Base-by-base conservation (phyloP, 2,329 filamentous ascomycete species). In the Cytospora leucostoma region DNA sequence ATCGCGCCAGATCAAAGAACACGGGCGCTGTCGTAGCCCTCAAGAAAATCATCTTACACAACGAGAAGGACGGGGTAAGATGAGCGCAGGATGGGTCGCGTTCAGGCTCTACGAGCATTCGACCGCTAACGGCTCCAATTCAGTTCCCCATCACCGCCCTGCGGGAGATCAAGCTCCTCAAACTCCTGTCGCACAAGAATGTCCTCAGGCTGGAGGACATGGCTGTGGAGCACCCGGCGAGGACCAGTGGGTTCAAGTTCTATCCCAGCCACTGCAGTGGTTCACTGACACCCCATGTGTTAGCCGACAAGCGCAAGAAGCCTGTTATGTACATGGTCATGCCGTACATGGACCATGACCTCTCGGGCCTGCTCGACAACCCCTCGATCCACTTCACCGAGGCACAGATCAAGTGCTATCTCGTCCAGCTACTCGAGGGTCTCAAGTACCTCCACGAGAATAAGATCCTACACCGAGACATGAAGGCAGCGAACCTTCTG, bases 31-130 rank as follows among this genome's bases (percentile, higher is more conserved):
- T 94, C 53, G 90, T 97, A 65, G 95, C 95, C 4, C 77, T 99
- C 72, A 99, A 99, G 81, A 98, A 98, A 83, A 99, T 99, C 69
- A 87, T 99, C 68, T 97, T 98, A 91, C 95, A 98, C 75, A 96
- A 98, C 75, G 95, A 99, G 80, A 98, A 97, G 75, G 95, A 99
- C 77, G 95, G 95, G 56, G 88, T 91, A 77, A 70, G 87, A 78
- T 8, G 33, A 19, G 15, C 58, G 67, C 60, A 63, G 65, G 34
- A 17, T 33, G n/a, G 17, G 60, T 17, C 51, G 27, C 35, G 19
- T 50, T 12, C n/a, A 34, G 35, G 35, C 34, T 58, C 38, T 44
- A 15, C 32, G n/a, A 21, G 15, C 2, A 32, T 3, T 6, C 33
- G 32, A 32, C 44, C 34, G 47, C 67, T 69, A 27, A 71, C 64